Base-by-base conservation (phyloP, 768 basidiomycete genomes). In the Coprinellus micaceus region DNA sequence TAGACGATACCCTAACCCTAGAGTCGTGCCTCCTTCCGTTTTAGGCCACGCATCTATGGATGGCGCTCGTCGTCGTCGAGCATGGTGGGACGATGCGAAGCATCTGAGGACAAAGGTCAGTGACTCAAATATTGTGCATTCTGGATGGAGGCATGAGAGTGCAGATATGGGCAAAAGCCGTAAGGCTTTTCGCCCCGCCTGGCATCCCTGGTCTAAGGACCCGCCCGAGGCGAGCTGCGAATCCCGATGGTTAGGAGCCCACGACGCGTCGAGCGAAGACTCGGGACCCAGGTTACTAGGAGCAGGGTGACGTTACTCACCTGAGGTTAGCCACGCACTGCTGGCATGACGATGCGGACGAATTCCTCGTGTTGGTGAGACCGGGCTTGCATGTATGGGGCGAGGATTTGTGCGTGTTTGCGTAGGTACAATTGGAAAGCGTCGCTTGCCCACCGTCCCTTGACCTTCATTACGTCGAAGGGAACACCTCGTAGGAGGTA, bases 381-480 rank as follows among this genome's bases (percentile, higher is more conserved):
- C 12, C 25, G 22, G 2, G 39, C 55, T 45, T 63, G 60, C n/a
- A 58, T 57, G 56, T 63, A 58, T 15, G 51, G 62, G n/a, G 63
- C 63, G 3, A 63, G 45, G n/a, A 63, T 54, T 17, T 58, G 44
- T 2, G 56, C 58, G 36, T 63, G 63, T n/a, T 53, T 53, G 2
- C 56, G 54, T 3, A 61, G 50, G 52, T 63, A 63, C 1, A 28
- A 19, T 15, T 15, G 13, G 29, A 61, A 63, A 2, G 57, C 58
- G 26, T 60, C 52, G 21, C 56, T 57, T 0, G 52, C 52, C 59
- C 74, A 77, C 0, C 66, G 50, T 0, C 74, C 70, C 21, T 66
- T 74, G 0, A 63, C 58, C 39, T 71, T 72, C n/a, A 74, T 63
- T 0, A 68, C 68, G 4, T 75, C 69, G 39, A 77, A 71, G 1